Evolutionary conservation across 352 stramenopile genomes (phyloP), one percentile per base, ranked within the genome.

Genomic region (Globisporangium splendens): DNA sequence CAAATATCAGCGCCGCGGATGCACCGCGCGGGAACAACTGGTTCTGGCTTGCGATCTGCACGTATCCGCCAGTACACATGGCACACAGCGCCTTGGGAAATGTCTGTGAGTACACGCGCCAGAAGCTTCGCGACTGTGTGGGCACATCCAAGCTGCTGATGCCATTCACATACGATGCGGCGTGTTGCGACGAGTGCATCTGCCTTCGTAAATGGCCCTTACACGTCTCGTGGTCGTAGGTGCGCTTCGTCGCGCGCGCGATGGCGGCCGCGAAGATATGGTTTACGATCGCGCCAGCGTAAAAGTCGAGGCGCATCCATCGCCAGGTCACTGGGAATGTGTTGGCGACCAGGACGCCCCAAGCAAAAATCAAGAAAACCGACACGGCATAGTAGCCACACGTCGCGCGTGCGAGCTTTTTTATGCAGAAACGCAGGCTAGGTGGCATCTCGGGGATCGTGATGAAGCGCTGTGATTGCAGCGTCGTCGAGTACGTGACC

Each of bases 391-490:
- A 78, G 65, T 8, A 58, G 21, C 28, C 38, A 4, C 7, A 24
- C 5, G 52, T 50, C 42, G 21, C 24, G 10, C 15, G n/a, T 2
- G 22, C 11, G 39, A 61, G 46, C 20, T 44, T 53, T 28, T 39
- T 61, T 5, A 61, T 39, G 18, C 31, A 48, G 12, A 54, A 54
- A 17, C 18, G 22, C 4, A 46, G 28, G 20, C 31, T 42, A 3
- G 18, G 8, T 1, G 24, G 44, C 15, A 0, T 20, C 0, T 61
- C 46, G 0, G 54, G 48, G 1, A 8, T 61, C 48, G 1, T 49
- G 50, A 7, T 50, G 68, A 13, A 81, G 59, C 15, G 65, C 8
- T 46, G 21, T 8, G 47, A 48, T 1, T 31, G n/a, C 13, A 62
- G 14, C 11, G 43, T 41, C 20, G 38, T 21, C 2, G 20, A 35